A percentile compares a stretch with the other conserved stretches of the same genome.
phyloP scores from a whole-genome alignment of 208 protist genomes.

The Acanthamoeba culbertsoni region DNA sequence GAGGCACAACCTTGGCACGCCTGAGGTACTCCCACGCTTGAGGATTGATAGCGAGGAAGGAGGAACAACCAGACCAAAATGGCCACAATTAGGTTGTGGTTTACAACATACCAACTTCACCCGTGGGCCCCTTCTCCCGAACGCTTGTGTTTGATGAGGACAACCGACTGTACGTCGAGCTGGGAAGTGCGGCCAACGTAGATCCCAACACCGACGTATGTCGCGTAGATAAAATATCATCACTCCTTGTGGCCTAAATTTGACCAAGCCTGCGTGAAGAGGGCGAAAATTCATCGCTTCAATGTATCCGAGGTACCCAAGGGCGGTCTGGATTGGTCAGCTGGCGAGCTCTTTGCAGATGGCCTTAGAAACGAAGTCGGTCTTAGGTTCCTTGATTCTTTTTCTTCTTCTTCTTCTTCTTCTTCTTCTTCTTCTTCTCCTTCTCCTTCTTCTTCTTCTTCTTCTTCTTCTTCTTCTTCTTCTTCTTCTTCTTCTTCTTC shows the following conservation, averaged over 20 bases:
- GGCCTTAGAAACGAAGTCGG: slow-evolving; percentile 54
- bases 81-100: not conserved
- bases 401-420: too few species aligned
- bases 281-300: not conserved
- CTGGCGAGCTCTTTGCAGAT: not conserved
- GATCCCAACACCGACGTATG: not conserved
- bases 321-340: not conserved
- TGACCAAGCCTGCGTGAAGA: too few species aligned
- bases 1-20: not conserved
- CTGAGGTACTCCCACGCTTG: not conserved
- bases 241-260: too few species aligned
- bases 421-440: too few species aligned
- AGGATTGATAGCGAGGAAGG: too few species aligned
- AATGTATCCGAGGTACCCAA: not conserved
- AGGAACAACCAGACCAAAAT: too few species aligned
- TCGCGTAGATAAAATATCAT: too few species aligned
- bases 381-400: not conserved
- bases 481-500: too few species aligned
- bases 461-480: too few species aligned
- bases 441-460: too few species aligned
- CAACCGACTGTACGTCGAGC: slow-evolving; percentile 8
- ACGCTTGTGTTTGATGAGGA: not conserved
- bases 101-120: not conserved
- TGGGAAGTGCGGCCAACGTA: slow-evolving; percentile 34
- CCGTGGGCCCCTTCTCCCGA: not conserved